Conservation (phyloP, 2,329 filamentous ascomycete species). For the Magnaporthales sp. region DNA sequence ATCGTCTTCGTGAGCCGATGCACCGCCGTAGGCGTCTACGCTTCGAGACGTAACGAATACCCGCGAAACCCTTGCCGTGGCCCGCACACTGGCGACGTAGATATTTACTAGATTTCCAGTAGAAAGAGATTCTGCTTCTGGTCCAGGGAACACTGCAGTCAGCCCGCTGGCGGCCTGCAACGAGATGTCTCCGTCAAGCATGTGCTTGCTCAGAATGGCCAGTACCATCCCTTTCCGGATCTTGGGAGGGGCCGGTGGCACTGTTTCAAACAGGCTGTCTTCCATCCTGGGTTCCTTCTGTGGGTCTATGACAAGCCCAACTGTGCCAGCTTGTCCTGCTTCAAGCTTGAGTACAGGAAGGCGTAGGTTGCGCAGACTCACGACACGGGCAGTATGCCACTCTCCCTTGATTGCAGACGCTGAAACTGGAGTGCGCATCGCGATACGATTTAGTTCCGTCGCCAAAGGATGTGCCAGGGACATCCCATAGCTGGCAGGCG, state of each 20-base stretch:
- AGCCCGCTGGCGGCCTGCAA: constrained; percentile 60
- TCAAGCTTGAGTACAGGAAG: constrained; percentile 70
- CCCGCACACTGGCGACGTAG: constrained; percentile 80
- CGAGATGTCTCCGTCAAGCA: constrained; percentile 45
- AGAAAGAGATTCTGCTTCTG: constrained; percentile 53
- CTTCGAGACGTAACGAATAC: constrained; percentile 25
- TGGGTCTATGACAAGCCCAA: constrained; percentile 62
- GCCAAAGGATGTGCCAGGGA: constrained; percentile 46
- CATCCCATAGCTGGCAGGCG: constrained; percentile 36
- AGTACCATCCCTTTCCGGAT: constrained; percentile 80
- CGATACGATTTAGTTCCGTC: constrained; percentile 41
- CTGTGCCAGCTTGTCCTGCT: constrained; percentile 79
- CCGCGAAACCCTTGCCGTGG: constrained; percentile 64
- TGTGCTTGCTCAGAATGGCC: constrained; percentile 50
- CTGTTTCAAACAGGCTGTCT: constrained; percentile 5
- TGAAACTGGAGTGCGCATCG: constrained; percentile 42
- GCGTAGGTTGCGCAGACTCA: constrained; percentile 81
- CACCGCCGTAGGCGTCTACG: constrained; percentile 16
- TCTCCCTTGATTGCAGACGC: constrained; percentile 49
- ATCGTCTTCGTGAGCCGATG: constrained; percentile 24
- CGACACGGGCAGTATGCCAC: constrained; percentile 74
- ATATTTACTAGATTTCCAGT: constrained; percentile 67
- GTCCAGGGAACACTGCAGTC: constrained; percentile 49
- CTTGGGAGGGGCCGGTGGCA: constrained; percentile 26
- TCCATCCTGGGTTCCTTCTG: constrained; percentile 1